Conservation (phyloP, 1,284 basidiomycete species). For the Sphagnurus paluster region DNA sequence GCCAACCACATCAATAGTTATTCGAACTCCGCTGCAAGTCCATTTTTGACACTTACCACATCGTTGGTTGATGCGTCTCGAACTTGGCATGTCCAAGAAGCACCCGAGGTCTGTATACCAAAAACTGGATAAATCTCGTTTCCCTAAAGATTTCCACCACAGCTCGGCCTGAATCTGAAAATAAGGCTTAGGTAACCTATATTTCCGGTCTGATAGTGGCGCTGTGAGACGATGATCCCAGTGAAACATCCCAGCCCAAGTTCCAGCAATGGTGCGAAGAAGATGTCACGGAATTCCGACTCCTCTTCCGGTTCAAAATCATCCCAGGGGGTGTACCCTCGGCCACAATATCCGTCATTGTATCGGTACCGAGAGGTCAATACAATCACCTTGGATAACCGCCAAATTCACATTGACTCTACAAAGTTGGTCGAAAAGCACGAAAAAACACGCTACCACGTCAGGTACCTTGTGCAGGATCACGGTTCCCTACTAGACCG, state of each 20-base stretch:
- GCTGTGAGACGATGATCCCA: neutral
- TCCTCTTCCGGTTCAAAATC: neutral
- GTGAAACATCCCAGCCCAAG: neutral
- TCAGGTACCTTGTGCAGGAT: neutral
- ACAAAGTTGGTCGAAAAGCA: too few relatives aligned
- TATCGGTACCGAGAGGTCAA: slow-evolving; percentile 3
- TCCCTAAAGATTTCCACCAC: too few relatives aligned
- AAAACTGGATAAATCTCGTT: too few relatives aligned
- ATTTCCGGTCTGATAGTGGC: too few relatives aligned
- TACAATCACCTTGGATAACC: neutral
- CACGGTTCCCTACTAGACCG: neutral
- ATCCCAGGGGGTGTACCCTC: neutral
- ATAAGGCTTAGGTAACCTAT: too few relatives aligned
- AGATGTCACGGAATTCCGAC: neutral
- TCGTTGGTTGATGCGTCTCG: too few relatives aligned
- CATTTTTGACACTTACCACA: too few relatives aligned
- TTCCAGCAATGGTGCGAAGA: neutral
- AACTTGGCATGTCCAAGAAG: too few relatives aligned
- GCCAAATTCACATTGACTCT: neutral
- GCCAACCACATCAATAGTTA: too few relatives aligned
- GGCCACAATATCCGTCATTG: neutral
- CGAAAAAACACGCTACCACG: neutral
- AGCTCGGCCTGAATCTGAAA: too few relatives aligned
- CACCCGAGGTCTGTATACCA: too few relatives aligned
- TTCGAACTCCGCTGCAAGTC: too few relatives aligned